phyloP scores from a whole-genome alignment of 768 basidiomycete species.

The Kwoniella sp. region DNA sequence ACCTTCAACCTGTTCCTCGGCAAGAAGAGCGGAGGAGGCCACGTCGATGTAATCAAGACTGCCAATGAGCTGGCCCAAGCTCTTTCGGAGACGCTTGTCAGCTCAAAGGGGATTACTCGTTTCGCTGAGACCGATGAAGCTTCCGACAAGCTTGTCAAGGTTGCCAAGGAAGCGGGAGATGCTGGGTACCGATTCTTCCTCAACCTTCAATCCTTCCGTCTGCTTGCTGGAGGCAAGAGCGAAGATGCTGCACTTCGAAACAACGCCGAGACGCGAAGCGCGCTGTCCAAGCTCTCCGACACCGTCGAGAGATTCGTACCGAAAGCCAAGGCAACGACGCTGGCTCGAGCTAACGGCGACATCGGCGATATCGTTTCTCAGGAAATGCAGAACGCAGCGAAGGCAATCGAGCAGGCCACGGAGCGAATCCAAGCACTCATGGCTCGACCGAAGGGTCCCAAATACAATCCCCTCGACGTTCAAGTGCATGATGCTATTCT shows the following conservation, averaged over 20 bases:
- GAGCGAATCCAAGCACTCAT: constrained; percentile 87
- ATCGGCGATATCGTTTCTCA: constrained; percentile 94
- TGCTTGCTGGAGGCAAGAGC: constrained; percentile 77
- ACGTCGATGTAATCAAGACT: constrained; percentile 96
- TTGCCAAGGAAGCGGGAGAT: constrained; percentile 85
- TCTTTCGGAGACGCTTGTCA: constrained; percentile 84
- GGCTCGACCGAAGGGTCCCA: constrained; percentile 77
- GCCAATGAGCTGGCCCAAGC: constrained; percentile 96
- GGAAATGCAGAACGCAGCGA: constrained; percentile 91
- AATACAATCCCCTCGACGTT: constrained; percentile 85
- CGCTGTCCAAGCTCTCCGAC: constrained; percentile 82
- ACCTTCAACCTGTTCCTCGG: constrained; percentile 87
- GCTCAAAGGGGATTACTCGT: constrained; percentile 93
- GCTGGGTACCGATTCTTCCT: constrained; percentile 88
- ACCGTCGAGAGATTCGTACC: constrained; percentile 82
- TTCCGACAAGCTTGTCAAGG: constrained; percentile 80
- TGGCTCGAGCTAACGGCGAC: constrained; percentile 82
- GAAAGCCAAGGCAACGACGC: constrained; percentile 67
- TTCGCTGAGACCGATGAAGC: constrained; percentile 88
- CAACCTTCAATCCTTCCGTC: constrained; percentile 92
- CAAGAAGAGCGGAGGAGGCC: constrained; percentile 79
- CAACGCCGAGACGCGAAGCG: constrained; percentile 79
- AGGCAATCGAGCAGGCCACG: constrained; percentile 90
- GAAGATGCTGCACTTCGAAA: constrained; percentile 87
- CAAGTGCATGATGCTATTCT: constrained; percentile 99